These are phyloP conservation scores for Dalechampia spathulata DNA, from an alignment of 441 rosid species.

Conservation along the genomic window DNA sequence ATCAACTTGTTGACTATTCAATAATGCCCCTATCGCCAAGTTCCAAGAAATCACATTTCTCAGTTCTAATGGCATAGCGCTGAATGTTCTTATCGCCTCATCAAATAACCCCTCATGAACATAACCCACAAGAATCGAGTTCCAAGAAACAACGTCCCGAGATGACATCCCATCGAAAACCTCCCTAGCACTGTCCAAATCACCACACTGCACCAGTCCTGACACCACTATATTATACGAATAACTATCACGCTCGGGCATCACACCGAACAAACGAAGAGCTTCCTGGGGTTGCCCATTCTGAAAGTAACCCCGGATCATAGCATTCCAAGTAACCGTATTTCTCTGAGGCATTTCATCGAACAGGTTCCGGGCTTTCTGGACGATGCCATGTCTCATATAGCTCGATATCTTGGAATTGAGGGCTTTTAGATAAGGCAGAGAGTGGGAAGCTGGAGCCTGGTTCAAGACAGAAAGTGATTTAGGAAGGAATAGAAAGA, in stretches of 20 bases:
- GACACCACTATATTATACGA: conserved; percentile 29
- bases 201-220: conserved; percentile 27
- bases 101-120: conserved; percentile 23
- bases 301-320: conserved; percentile 35
- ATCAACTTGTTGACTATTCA: conserved; percentile 20
- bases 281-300: conserved; percentile 23
- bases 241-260: conserved; percentile 31
- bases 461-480: conserved; percentile 8
- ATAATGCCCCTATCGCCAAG: conserved; percentile 29
- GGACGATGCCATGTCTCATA: conserved; percentile 26
- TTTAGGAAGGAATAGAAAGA: conserved; percentile 10
- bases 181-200: conserved; percentile 23
- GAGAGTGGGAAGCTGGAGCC: conserved; percentile 2
- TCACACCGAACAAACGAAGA: conserved; percentile 17
- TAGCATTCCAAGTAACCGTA: conserved; percentile 32
- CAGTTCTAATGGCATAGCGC: conserved; percentile 21
- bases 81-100: conserved; percentile 25
- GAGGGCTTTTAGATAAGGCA: conserved; percentile 20
- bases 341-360: conserved; percentile 33
- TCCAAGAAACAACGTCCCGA: conserved; percentile 33
- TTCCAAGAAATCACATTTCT: conserved; percentile 38
- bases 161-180: conserved; percentile 27
- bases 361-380: conserved; percentile 31
- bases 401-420: conserved; percentile 16
- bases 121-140: conserved; percentile 31